Conservation (phyloP, 331 rosid genomes). For the Cydonia oblonga region DNA sequence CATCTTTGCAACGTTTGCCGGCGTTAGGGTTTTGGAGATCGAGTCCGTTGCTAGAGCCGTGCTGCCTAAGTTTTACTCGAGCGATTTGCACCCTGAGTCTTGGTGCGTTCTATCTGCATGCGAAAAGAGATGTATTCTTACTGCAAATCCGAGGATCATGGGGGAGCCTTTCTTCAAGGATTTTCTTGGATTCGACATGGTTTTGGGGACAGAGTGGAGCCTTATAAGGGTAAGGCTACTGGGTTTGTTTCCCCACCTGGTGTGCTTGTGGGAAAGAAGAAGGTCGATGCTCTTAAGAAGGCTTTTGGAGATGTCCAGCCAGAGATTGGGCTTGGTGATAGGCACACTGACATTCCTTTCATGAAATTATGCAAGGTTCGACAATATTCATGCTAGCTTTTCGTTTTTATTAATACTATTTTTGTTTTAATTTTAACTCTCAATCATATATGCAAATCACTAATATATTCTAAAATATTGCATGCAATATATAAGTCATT, state of each 20-base stretch:
- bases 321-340: constrained; percentile 64
- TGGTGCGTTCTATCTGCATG: constrained; percentile 81
- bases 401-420: neutral
- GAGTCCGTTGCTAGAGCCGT: constrained; percentile 75
- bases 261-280: constrained; percentile 58
- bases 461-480: too few relatives aligned
- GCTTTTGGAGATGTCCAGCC: constrained; percentile 47
- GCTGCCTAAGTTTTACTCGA: constrained; percentile 58
- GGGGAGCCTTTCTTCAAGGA: constrained; percentile 69
- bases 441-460: too few relatives aligned
- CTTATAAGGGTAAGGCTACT: constrained; percentile 47
- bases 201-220: constrained; percentile 54
- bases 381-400: neutral
- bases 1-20: constrained; percentile 41
- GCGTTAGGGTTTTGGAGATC: constrained; percentile 40
- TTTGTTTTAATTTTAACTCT: neutral
- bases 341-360: constrained; percentile 57
- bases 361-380: constrained; percentile 47
- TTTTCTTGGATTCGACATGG: constrained; percentile 51
- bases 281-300: constrained; percentile 44
- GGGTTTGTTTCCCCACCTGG: constrained; percentile 49
- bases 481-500: too few relatives aligned
- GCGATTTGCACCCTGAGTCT: constrained; percentile 48
- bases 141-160: constrained; percentile 71
- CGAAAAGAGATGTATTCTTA: constrained; percentile 42